Base-by-base conservation (phyloP, 495 filamentous ascomycete genomes). In the Alectoria sarmentosa region DNA sequence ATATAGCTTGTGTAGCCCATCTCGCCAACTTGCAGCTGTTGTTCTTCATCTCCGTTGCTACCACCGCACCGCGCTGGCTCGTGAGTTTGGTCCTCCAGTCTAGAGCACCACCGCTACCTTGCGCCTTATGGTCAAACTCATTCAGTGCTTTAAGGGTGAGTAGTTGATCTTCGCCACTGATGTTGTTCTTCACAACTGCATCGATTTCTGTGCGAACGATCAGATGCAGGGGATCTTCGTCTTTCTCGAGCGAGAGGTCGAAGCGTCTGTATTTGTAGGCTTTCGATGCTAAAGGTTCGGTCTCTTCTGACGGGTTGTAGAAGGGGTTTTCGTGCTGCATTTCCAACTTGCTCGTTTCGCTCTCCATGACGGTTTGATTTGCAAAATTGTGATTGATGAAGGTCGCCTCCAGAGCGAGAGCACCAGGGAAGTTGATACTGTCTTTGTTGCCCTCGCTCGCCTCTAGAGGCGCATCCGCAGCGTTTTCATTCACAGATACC, bases 41-140 rank as follows among this genome's bases (percentile, higher is more conserved):
- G 84, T 98, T 98, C 87, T 98, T 98, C 94, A 98, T 98, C 77
- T 94, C 94, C n/a, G 94, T 98, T 26, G 94, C 94, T 21, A 98
- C 88, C 38, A 98, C 92, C 36, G 94, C 94, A 82, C 94, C 94
- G 65, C 94, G 86, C 80, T 96, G 91, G 66, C 88, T 89, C 62
- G 86, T 87, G 58, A 98, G 85, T 83, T 98, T 98, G 64, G 84
- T 85, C 72, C 93, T 85, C 94, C 94, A 98, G 82, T 98, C 92
- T 36, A 98, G 80, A 49, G 94, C 95, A 63, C 91, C 90, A 67
- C 94, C 93, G 67, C 89, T 89, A 62, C 94, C 94, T 71, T 94
- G 93, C 14, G 95, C 94, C 79, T 96, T 96, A 83, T 83, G 89
- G 78, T 98, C 94, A 75, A 97, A 98, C 80, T 98, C 94, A 79